Base-by-base conservation (phyloP, 495 filamentous ascomycete species). In the Trichoderma parareesei region DNA sequence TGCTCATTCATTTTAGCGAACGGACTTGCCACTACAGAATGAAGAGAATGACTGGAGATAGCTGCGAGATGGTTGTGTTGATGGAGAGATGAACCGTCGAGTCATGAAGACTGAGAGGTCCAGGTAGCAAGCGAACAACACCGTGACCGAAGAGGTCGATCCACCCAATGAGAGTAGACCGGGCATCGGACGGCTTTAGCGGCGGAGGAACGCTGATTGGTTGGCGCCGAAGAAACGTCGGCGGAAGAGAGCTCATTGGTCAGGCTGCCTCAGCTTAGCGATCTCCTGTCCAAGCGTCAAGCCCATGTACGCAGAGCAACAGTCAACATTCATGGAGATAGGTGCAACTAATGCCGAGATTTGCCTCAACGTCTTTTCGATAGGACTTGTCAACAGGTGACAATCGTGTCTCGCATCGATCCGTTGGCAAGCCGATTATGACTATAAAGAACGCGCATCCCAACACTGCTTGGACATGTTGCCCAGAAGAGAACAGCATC, bases 191-290 rank as follows among this genome's bases (percentile, higher is more conserved):
- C 16, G 43, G 43, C 16, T 46, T 46, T n/a, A 13, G 13, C 43
- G 43, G 43, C 43, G 16, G 43, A 46, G 1, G 43, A 46, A 14
- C 43, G 43, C 43, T 46, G 16, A 46, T 46, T 46, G 43, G 43
- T 14, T 46, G 43, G 4, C 43, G 16, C 11, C 43, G 3, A 46
- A 14, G 41, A 43, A 46, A 46, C 16, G 10, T 46, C 43, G 43
- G 43, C 53, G 53, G 53, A 57, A 57, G 53, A 57, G 37, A 33
- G 53, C 53, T 37, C 9, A 57, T 57, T 57, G 53, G 53, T 37
- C 53, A 57, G 27, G 9, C 18, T 27, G 27, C 33, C 11, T 57
- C 20, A n/a, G n/a, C n/a, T 35, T 16, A 4, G n/a, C 16, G 53
- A 37, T 33, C n/a, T 27, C 46, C 46, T 20, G 53, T 14, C 53